phyloP scores from a whole-genome alignment of 257 asterid genomes.

The Solanum chiquidenum region DNA sequence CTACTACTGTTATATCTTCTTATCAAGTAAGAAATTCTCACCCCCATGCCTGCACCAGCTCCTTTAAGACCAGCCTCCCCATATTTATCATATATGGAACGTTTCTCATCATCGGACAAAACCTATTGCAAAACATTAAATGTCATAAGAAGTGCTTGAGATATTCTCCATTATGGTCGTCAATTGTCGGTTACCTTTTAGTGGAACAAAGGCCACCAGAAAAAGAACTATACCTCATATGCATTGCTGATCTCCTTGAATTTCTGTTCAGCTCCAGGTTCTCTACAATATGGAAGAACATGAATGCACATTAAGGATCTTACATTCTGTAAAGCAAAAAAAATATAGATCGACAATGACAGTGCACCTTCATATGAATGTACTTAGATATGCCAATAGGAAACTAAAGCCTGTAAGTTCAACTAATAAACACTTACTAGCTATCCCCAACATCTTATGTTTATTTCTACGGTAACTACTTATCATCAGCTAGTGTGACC shows the following conservation, averaged over 20 bases:
- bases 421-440: background rate
- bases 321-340: background rate
- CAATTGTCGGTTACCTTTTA: background rate
- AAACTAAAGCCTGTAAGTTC: background rate
- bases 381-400: background rate
- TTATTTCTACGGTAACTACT: background rate
- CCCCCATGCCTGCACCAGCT: conserved; percentile 86
- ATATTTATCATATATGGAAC: conserved; percentile 83
- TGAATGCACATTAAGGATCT: conserved; percentile 6
- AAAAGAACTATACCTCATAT: conserved; percentile 60
- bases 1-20: background rate
- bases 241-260: conserved; percentile 97
- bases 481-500: background rate
- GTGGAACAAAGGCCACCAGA: background rate
- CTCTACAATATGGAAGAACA: conserved; percentile 39
- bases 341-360: background rate
- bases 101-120: conserved; percentile 88
- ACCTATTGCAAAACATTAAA: conserved; percentile 38
- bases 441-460: background rate
- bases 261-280: conserved; percentile 85
- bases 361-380: background rate
- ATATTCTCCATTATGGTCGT: background rate
- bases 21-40: conserved; percentile 28
- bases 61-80: conserved; percentile 99
- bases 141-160: background rate